These are phyloP conservation scores for Eucalyptus erythrocorys DNA, from an alignment of 345 rosid species.

Conservation along the genomic window DNA sequence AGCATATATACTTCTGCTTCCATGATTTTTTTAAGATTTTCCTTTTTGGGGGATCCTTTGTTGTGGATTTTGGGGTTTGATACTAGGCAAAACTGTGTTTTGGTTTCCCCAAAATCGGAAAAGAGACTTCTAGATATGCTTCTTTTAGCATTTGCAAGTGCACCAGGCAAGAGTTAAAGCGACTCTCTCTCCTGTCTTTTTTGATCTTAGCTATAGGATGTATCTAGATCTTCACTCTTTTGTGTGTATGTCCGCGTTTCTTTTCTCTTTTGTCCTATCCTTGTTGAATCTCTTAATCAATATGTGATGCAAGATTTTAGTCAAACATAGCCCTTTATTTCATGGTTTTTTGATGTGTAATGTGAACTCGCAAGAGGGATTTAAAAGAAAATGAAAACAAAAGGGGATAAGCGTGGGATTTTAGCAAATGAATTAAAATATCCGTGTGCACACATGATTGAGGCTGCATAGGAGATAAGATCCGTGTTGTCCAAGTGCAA, in stretches of 20 bases:
- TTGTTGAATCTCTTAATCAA: neutral
- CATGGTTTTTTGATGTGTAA: neutral
- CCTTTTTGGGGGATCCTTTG: neutral
- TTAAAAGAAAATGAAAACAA: neutral
- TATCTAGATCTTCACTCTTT: neutral
- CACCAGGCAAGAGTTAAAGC: neutral
- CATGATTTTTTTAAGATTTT: neutral
- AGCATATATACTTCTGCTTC: neutral
- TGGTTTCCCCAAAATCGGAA: slow-evolving; percentile 19
- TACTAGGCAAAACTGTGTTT: slow-evolving; percentile 3
- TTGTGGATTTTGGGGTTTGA: neutral
- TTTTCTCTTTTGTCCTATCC: neutral
- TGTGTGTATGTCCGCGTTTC: neutral
- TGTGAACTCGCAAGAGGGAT: neutral
- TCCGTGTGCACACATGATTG: neutral
- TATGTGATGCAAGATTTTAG: neutral
- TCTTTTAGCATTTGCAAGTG: neutral
- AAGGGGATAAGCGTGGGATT: neutral
- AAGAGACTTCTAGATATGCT: neutral
- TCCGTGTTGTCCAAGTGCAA: neutral
- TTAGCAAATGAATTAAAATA: neutral
- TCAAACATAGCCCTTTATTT: neutral
- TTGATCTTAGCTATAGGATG: neutral
- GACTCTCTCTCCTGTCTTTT: neutral
- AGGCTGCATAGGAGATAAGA: neutral